Conservation (phyloP, 2,329 filamentous ascomycete species). For the Alternaria triticina region DNA sequence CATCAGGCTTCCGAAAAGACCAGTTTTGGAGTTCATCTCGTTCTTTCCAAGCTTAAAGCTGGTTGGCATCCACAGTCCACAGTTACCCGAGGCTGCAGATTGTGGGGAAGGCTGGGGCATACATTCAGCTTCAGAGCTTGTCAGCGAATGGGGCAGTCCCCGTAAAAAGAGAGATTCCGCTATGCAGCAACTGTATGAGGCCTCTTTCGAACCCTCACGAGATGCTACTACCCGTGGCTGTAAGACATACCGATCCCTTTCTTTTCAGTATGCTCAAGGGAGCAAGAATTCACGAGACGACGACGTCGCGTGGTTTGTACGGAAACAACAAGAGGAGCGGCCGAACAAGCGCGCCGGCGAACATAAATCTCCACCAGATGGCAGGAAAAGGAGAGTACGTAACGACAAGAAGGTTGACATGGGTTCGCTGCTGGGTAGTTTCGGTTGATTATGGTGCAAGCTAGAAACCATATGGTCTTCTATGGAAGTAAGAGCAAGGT, state of each 20-base stretch:
- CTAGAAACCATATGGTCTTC: neutral
- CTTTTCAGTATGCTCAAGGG: conserved; percentile 2
- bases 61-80: conserved; percentile 12
- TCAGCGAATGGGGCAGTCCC: conserved; percentile 6
- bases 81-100: neutral
- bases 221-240: neutral
- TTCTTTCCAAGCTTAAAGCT: conserved; percentile 23
- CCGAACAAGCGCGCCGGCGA: neutral
- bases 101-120: conserved; percentile 5
- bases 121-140: neutral
- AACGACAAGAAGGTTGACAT: conserved; percentile 27
- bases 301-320: conserved; percentile 13
- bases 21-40: conserved; percentile 11
- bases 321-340: neutral
- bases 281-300: neutral
- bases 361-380: neutral
- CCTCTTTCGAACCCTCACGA: neutral
- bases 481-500: neutral
- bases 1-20: conserved; percentile 3
- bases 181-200: conserved; percentile 20
- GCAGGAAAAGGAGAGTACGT: conserved; percentile 31
- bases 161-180: conserved; percentile 12
- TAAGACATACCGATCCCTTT: neutral
- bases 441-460: conserved; percentile 10
- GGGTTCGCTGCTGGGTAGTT: conserved; percentile 27